These are phyloP conservation scores for Solanum hybrid DNA, from an alignment of 305 asterid genomes.

Conservation along the genomic window DNA sequence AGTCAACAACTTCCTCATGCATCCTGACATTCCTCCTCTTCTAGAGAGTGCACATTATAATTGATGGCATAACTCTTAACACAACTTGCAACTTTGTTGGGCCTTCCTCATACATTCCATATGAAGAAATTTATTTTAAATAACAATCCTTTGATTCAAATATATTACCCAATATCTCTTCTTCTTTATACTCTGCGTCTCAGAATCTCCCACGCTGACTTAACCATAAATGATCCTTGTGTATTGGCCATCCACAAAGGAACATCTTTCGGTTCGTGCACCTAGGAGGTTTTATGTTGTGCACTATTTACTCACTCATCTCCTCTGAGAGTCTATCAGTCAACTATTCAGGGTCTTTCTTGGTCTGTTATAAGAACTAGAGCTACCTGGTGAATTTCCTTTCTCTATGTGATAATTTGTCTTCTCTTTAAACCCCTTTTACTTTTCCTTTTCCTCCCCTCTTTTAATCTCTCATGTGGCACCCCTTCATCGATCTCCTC, in stretches of 20 bases:
- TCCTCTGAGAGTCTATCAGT: background rate
- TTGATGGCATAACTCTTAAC: background rate
- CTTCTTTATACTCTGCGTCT: background rate
- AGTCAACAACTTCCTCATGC: background rate
- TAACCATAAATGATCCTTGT: background rate
- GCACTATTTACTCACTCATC: background rate
- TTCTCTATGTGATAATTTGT: background rate
- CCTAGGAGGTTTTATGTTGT: background rate
- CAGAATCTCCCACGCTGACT: background rate
- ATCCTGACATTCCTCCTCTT: background rate
- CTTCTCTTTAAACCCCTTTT: background rate
- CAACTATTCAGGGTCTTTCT: background rate
- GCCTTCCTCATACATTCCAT: background rate
- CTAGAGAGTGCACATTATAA: background rate
- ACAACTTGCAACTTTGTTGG: background rate
- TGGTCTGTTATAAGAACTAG: background rate
- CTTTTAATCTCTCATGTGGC: background rate
- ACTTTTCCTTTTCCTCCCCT: background rate
- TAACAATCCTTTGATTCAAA: background rate
- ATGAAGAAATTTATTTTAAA: background rate
- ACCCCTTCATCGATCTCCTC: background rate
- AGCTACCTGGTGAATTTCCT: background rate
- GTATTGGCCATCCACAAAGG: background rate
- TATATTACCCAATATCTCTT: background rate
- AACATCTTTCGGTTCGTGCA: background rate